These are phyloP conservation scores for Spathaspora passalidarum DNA, from an alignment of 805 yeast species.

Conservation along the genomic window DNA sequence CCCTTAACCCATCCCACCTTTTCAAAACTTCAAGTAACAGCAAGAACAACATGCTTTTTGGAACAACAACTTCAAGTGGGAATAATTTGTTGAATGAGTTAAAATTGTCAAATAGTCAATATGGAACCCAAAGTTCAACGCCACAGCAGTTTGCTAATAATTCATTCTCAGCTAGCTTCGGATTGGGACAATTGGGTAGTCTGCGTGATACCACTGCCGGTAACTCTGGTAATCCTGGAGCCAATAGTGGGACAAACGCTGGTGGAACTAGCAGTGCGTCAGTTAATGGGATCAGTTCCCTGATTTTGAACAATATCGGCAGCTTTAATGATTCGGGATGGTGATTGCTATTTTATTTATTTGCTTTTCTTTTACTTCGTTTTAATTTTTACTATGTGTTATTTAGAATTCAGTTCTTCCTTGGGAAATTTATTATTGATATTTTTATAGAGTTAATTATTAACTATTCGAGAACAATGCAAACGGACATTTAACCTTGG, in stretches of 20 bases:
- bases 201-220: neutral
- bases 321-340: constrained; percentile 5
- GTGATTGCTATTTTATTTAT: neutral
- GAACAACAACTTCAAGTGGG: neutral
- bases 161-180: neutral
- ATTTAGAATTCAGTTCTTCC: neutral
- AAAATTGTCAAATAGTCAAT: constrained; percentile 1
- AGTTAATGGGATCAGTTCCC: neutral
- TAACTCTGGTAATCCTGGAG: neutral
- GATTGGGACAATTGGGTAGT: neutral
- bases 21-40: neutral
- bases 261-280: neutral
- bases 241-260: neutral
- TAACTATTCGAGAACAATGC: no score
- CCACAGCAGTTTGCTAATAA: neutral
- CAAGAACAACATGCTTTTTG: neutral
- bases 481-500: neutral
- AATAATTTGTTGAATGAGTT: constrained; percentile 2
- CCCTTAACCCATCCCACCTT: constrained; percentile 3
- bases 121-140: constrained; percentile 1
- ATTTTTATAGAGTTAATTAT: neutral
- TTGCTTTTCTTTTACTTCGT: neutral
- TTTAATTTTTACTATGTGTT: neutral
- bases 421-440: neutral
- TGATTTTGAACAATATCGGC: constrained; percentile 3